These are phyloP conservation scores for Arthrobotrys conoides DNA, from an alignment of 2,329 filamentous ascomycete genomes.

Conservation along the genomic window DNA sequence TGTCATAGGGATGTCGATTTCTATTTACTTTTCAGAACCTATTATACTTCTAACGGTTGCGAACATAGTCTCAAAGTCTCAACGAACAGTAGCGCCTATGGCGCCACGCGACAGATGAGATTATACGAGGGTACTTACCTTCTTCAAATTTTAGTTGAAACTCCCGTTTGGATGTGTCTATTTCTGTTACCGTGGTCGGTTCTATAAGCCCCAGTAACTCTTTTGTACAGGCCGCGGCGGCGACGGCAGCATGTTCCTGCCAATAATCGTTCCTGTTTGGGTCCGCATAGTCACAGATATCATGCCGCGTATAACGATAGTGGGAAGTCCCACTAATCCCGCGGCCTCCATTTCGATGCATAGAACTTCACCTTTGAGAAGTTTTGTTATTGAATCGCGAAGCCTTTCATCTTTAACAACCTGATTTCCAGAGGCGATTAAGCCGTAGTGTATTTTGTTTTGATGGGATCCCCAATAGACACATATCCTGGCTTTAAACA, in stretches of 20 bases:
- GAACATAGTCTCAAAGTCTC: no score
- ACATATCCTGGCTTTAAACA: background rate
- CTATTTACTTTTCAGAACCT: background rate
- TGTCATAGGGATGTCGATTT: background rate
- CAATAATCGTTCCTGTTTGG: slow-evolving; percentile 20
- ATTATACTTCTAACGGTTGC: no score
- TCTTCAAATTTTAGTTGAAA: no score
- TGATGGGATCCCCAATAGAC: background rate
- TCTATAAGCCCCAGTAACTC: slow-evolving; percentile 26
- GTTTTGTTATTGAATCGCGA: slow-evolving; percentile 2
- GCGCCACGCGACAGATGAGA: no score
- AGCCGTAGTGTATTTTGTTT: slow-evolving; percentile 13
- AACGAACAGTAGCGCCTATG: no score
- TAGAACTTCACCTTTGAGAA: background rate
- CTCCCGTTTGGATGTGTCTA: no score
- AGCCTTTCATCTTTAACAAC: slow-evolving; percentile 18
- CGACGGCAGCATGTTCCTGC: slow-evolving; percentile 20
- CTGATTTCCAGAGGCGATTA: slow-evolving; percentile 24
- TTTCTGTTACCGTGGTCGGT: background rate
- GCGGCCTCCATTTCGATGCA: slow-evolving; percentile 36
- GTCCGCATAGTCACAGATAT: slow-evolving; percentile 30
- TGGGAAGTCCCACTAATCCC: slow-evolving; percentile 6
- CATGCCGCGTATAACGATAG: slow-evolving; percentile 17
- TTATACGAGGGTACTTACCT: no score
- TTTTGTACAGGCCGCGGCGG: slow-evolving; percentile 21